Percentiles rank a stretch among this genome's conserved stretches.
Evolutionary conservation across 2,329 filamentous ascomycete genomes (phyloP).

Genomic region (Pyrenochaeta sp.): DNA sequence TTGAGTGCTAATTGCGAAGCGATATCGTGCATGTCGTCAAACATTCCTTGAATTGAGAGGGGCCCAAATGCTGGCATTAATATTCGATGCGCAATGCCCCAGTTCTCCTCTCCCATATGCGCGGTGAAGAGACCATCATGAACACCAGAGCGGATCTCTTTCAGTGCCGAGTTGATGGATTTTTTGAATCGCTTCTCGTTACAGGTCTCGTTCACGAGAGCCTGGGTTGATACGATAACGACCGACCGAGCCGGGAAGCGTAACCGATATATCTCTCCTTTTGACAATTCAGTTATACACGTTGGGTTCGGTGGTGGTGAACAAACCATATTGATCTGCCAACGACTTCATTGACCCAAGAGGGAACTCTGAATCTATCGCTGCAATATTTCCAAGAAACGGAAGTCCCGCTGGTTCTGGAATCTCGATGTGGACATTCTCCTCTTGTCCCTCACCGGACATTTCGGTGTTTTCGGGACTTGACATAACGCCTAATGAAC

Average conservation of each 20-base stretch:
- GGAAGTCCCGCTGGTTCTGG: neutral
- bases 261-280: neutral
- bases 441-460: too few relatives aligned
- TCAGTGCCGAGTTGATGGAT: conserved; percentile 22
- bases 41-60: conserved; percentile 70
- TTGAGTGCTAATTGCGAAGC: conserved; percentile 69
- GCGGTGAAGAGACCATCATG: conserved; percentile 32
- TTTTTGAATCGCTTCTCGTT: conserved; percentile 41
- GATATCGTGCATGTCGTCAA: conserved; percentile 62
- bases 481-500: too few relatives aligned
- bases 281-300: too few relatives aligned
- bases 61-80: conserved; percentile 74
- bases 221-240: neutral
- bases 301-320: too few relatives aligned
- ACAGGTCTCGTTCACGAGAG: conserved; percentile 44
- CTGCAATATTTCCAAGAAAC: neutral
- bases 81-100: conserved; percentile 56
- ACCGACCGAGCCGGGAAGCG: neutral
- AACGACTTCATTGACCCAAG: neutral
- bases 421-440: neutral
- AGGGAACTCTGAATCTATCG: neutral
- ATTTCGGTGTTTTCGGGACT: too few relatives aligned
- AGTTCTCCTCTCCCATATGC: conserved; percentile 14
- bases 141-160: conserved; percentile 32
- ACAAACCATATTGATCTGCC: neutral